These are phyloP conservation scores for Xanthoconium stramineum DNA, from an alignment of 768 basidiomycete genomes.

Conservation along the genomic window DNA sequence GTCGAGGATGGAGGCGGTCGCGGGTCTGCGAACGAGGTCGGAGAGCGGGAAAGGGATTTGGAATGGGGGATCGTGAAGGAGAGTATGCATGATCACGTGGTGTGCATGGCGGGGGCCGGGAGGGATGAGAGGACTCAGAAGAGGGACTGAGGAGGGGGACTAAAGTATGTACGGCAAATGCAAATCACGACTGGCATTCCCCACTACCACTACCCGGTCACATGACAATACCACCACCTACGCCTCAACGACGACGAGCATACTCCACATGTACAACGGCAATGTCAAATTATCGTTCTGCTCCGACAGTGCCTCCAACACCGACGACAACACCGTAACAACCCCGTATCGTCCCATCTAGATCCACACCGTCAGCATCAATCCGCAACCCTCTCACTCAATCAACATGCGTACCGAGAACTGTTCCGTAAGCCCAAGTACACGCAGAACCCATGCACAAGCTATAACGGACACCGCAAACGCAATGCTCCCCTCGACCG, in stretches of 20 bases:
- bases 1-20: slow-evolving; percentile 45
- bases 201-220: slow-evolving; percentile 24
- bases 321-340: slow-evolving; percentile 59
- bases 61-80: slow-evolving; percentile 22
- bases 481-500: slow-evolving; percentile 86
- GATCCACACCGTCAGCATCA: slow-evolving; percentile 20
- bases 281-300: slow-evolving; percentile 98
- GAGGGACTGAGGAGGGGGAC: neutral
- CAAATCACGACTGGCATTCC: slow-evolving; percentile 8
- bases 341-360: slow-evolving; percentile 67
- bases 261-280: slow-evolving; percentile 94
- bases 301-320: slow-evolving; percentile 87
- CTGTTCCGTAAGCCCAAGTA: slow-evolving; percentile 61
- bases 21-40: slow-evolving; percentile 33
- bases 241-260: slow-evolving; percentile 59
- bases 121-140: neutral
- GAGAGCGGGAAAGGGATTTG: slow-evolving; percentile 37
- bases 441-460: slow-evolving; percentile 68
- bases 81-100: slow-evolving; percentile 22
- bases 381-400: neutral
- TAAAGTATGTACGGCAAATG: neutral
- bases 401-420: slow-evolving; percentile 65
- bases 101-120: slow-evolving; percentile 10
- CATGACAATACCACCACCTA: slow-evolving; percentile 18
- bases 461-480: slow-evolving; percentile 69